Base-by-base conservation (phyloP, 768 basidiomycete species). In the Lentinula boryana region DNA sequence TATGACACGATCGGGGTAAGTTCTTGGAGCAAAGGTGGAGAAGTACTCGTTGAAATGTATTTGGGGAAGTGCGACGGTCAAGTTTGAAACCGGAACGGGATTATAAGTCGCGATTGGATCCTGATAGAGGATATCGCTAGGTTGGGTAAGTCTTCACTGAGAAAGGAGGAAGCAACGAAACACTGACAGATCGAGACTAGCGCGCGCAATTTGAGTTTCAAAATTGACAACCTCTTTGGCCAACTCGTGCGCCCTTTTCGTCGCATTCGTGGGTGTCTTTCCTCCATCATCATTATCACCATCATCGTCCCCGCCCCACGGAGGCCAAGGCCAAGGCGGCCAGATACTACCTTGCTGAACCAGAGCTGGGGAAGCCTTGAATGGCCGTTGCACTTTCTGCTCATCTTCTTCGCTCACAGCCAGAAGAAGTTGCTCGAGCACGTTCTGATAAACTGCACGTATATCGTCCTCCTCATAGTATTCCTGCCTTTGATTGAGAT, bases 101-200 rank as follows among this genome's bases (percentile, higher is more conserved):
- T 98, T 98, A 73, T 99, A 98, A 0, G 93, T 90, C 49, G 79
- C 86, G 50, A 92, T 77, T 2, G 95, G 95, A 70, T 98, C 88
- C 71, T 88, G 85, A 62, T 83, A 80, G 49, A 90, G 74, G 35
- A 86, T 78, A 67, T 88, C 89, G 27, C 87, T 88, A 63, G 2
- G 36, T 13, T 60, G 38, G 27, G 27, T 49, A 56, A 43, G 18
- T 57, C 56, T 31, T 27, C 49, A 50, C n/a, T 48, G 33, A 46
- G 43, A 33, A 35, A 58, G 16, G 9, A 38, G 2, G 16, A 52
- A 56, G 18, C 36, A 31, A 54, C 49, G 36, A 9, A 49, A 32
- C 16, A 71, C 87, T 71, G 66, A 91, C 84, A 88, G 78, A 65
- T 96, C 94, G 38, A 94, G 80, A 62, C 87, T 91, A 2, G 89